Percentiles rank a stretch among this genome's conserved stretches.
These are phyloP conservation scores for Diplodia sapinea DNA, from an alignment of 2,329 filamentous ascomycete genomes.

Conservation along the genomic window DNA sequence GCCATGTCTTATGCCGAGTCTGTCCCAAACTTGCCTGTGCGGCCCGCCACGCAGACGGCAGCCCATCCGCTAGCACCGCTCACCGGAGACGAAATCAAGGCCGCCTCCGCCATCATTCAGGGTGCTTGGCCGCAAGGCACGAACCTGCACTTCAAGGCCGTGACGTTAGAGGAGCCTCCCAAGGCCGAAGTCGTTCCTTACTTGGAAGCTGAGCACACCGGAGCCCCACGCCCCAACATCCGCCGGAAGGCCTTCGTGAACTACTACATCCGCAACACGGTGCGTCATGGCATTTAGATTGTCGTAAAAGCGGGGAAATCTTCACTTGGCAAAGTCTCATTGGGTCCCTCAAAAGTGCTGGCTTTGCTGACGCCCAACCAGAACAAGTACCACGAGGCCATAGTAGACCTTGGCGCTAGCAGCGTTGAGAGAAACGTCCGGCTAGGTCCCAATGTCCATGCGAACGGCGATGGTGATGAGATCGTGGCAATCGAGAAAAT, in stretches of 20 bases:
- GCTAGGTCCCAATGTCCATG: slow-evolving; percentile 64
- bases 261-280: slow-evolving; percentile 66
- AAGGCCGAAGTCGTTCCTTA: slow-evolving; percentile 67
- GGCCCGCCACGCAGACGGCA: slow-evolving; percentile 2
- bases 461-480: slow-evolving; percentile 64
- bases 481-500: slow-evolving; percentile 63
- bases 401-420: slow-evolving; percentile 59
- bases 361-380: slow-evolving; percentile 37
- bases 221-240: slow-evolving; percentile 57
- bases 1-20: slow-evolving; percentile 24
- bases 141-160: slow-evolving; percentile 68
- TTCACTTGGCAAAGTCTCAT: not conserved
- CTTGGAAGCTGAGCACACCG: slow-evolving; percentile 65
- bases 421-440: slow-evolving; percentile 63
- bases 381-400: slow-evolving; percentile 68
- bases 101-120: slow-evolving; percentile 57
- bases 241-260: slow-evolving; percentile 62
- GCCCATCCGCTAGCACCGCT: slow-evolving; percentile 67
- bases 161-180: slow-evolving; percentile 69
- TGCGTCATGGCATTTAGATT: slow-evolving; percentile 47
- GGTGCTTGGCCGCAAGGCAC: slow-evolving; percentile 61
- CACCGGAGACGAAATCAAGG: slow-evolving; percentile 62
- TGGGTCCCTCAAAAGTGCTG: slow-evolving; percentile 21
- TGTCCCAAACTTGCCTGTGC: slow-evolving; percentile 22
- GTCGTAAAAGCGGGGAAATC: not conserved